These are phyloP conservation scores for Rhexocercosporidium sp. DNA, from an alignment of 2,329 filamentous ascomycete species.

Conservation along the genomic window DNA sequence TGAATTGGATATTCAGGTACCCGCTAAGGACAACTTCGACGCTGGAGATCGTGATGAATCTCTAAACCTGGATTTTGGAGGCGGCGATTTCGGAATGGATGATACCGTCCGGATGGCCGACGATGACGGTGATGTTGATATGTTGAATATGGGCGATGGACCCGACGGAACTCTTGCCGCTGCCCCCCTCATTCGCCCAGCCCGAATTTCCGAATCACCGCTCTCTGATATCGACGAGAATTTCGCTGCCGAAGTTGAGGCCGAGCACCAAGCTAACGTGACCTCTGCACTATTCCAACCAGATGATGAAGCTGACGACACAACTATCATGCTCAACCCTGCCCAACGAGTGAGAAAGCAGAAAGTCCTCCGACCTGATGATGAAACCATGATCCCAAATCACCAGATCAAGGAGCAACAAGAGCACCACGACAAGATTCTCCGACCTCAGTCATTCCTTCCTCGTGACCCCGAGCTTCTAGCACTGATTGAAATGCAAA, in stretches of 20 bases:
- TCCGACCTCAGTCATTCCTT: constrained; percentile 81
- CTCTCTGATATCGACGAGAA: constrained; percentile 73
- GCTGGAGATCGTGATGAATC: constrained; percentile 58
- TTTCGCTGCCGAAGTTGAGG: constrained; percentile 63
- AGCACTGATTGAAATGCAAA: constrained; percentile 89
- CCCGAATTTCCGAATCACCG: constrained; percentile 71
- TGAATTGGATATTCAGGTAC: constrained; percentile 63
- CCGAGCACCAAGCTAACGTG: constrained; percentile 53
- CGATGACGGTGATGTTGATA: constrained; percentile 66
- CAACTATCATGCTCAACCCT: constrained; percentile 66
- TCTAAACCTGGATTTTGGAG: constrained; percentile 56
- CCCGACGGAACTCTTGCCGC: constrained; percentile 58
- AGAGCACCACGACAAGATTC: constrained; percentile 82
- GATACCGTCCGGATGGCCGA: constrained; percentile 63
- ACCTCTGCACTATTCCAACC: constrained; percentile 64
- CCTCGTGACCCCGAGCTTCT: constrained; percentile 87
- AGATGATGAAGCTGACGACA: constrained; percentile 55
- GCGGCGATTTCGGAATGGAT: constrained; percentile 42
- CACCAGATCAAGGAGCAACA: constrained; percentile 86
- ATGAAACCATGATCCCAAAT: constrained; percentile 75
- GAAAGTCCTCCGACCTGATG: constrained; percentile 81
- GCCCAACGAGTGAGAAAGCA: constrained; percentile 79
- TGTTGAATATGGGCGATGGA: constrained; percentile 66
- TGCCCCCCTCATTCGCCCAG: constrained; percentile 55
- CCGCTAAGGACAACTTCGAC: constrained; percentile 59